Evolutionary conservation across 192 early-diverging fungal species (phyloP), one percentile per base, ranked within the genome.

Genomic region (Pilaira anomala): DNA sequence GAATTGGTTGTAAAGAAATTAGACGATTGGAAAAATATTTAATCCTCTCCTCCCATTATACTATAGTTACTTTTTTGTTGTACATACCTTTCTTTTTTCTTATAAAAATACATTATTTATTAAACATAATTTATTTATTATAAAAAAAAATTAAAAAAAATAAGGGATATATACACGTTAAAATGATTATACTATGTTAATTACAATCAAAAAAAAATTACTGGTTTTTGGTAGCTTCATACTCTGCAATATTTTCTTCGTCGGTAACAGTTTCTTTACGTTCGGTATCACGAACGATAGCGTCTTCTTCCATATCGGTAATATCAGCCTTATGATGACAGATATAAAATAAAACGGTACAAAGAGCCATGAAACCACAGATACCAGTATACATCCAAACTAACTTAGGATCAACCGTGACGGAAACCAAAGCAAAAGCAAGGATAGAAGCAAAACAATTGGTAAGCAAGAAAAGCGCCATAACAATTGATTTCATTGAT

Each of bases 1-100:
- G 95, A 98, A 75, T 71, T 92, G 49, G 67, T 97, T 44, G 84
- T 92, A 13, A 74, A 83, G 39, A 65, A 82, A 40, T 65, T 91
- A 29, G 61, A 63, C 25, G 53, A 58, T 7, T 55, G 62, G 41
- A 69, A 69, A 44, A 30, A 56, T 44, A 19, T 30, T 36, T 66
- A 59, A 57, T 55, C 14, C 53, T 22, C n/a, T 22, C 7, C 36
- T n/a, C n/a, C n/a, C n/a, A n/a, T n/a, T n/a, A n/a, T n/a, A n/a
- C n/a, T n/a, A n/a, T n/a, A n/a, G n/a, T n/a, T 58, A 9, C 29
- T 58, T 41, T 58, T 41, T 58, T 18, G 13, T 28, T 30, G 52
- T 30, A 36, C 13, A 46, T 46, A 46, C 16, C 44, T 13, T 46
- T 19, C 4, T 16, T 45, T 16, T 45, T 16, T n/a, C 3, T 45